A percentile compares a stretch with the other conserved stretches of the same genome.
phyloP scores from a whole-genome alignment of 73 alveolate genomes.

The Paramecium biaurelia region DNA sequence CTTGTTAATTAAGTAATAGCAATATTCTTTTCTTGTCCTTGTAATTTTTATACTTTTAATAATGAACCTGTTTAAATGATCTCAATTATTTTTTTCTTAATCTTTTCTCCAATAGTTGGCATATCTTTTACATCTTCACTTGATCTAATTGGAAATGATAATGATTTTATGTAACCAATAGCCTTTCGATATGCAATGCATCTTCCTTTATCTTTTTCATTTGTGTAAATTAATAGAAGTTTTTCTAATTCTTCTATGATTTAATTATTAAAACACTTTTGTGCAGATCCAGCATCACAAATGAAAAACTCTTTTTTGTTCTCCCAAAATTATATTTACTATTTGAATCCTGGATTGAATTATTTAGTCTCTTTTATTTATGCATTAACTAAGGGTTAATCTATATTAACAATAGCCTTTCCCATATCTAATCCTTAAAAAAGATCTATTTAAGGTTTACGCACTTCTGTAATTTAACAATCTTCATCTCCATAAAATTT shows the following conservation, averaged over 20 bases:
- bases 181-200: conserved; percentile 77
- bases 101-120: conserved; percentile 83
- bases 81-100: conserved; percentile 87
- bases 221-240: conserved; percentile 62
- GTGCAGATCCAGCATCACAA: conserved; percentile 52
- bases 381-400: not conserved
- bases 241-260: conserved; percentile 65
- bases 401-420: not conserved
- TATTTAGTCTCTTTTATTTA: not conserved
- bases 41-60: conserved; percentile 72
- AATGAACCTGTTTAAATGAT: conserved; percentile 88
- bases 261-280: not conserved
- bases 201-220: conserved; percentile 77
- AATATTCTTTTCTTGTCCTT: conserved; percentile 77
- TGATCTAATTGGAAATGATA: conserved; percentile 60
- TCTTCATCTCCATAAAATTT: conserved; percentile 40
- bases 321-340: conserved; percentile 35
- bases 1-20: conserved; percentile 73
- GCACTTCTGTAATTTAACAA: not conserved
- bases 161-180: conserved; percentile 61
- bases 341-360: conserved; percentile 29
- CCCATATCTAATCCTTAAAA: conserved; percentile 2
- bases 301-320: conserved; percentile 26
- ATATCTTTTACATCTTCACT: conserved; percentile 69
- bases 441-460: not conserved